Evolutionary conservation across 164 flowering plant genomes (phyloP), one percentile per base, ranked within the genome.

Genomic region (Chloranthus sessilifolius): DNA sequence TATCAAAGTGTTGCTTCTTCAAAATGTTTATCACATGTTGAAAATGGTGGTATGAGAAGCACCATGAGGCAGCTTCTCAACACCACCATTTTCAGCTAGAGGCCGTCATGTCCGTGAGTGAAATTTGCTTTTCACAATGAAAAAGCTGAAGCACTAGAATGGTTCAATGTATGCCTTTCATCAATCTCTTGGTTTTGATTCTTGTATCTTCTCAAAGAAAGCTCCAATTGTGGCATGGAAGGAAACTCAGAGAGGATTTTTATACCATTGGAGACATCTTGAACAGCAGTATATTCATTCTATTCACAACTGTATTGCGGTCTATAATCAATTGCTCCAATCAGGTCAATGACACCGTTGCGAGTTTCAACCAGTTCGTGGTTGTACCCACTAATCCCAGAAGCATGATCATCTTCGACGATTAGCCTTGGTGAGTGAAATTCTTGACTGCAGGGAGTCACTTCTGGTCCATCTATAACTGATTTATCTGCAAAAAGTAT

Each of bases 121-220:
- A n/a, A n/a, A n/a, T n/a, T n/a, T n/a, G n/a, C n/a, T n/a, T n/a
- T n/a, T 50, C 50, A 69, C 73, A 56, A 39, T 52, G 90, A 75
- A 64, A 92, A 92, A 27, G 99, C 91, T 16, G 96, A 92, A 42
- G 79, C 75, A 59, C 70, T 72, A 1, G 96, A 86, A 52, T 76
- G 95, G 58, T 73, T 70, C 49, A 82, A 56, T n/a, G 53, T 62
- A n/a, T 52, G 73, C 47, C 52, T 74, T 53, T 77, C 74, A 52
- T 69, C 76, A 5, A 44, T 36, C 16, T 37, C 60, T 43, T 71
- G 71, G 54, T 57, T 74, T 50, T 64, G 73, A 33, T 50, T 64
- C 58, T 61, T 63, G 53, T 65, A 65, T 59, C 85, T 70, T 66
- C 62, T 78, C 78, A 88, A 62, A 33, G 95, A 76, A 59, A 92